Evolutionary conservation across 108 stramenopile genomes (phyloP).

Genomic region (Bacterosira constricta): DNA sequence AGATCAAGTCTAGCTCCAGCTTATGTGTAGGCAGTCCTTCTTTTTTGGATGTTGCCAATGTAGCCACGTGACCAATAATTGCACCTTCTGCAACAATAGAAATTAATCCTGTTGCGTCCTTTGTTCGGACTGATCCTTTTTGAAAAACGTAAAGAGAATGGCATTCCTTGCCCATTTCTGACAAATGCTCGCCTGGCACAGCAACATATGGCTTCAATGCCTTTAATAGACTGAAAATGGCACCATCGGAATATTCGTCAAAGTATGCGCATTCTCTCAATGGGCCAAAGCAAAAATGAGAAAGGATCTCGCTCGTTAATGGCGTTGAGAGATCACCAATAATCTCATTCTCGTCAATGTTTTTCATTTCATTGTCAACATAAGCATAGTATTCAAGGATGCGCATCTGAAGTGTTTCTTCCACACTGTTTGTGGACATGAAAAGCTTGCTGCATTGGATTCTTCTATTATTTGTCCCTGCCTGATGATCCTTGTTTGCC

Average conservation of each 20-base stretch:
- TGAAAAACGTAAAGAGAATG: constrained; percentile 41
- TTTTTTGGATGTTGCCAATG: constrained; percentile 8
- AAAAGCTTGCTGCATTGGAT: constrained; percentile 52
- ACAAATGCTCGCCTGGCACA: constrained; percentile 45
- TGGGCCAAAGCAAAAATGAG: constrained; percentile 45
- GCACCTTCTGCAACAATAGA: constrained; percentile 28
- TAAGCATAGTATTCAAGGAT: constrained; percentile 52
- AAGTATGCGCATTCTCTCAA: constrained; percentile 41
- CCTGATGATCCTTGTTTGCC: constrained; percentile 55
- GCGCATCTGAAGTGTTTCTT: constrained; percentile 7
- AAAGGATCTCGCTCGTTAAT: constrained; percentile 35
- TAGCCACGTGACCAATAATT: constrained; percentile 50
- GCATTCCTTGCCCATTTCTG: constrained; percentile 46
- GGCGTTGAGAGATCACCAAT: constrained; percentile 37
- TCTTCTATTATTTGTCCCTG: constrained; percentile 47
- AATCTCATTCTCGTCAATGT: constrained; percentile 46
- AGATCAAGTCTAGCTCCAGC: constrained; percentile 31
- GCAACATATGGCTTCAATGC: constrained; percentile 45
- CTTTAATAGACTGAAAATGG: constrained; percentile 39
- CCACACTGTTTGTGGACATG: constrained; percentile 36
- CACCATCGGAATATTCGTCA: constrained; percentile 42
- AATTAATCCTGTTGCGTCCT: constrained; percentile 11
- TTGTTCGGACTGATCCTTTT: constrained; percentile 29
- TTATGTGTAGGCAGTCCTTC: constrained; percentile 41
- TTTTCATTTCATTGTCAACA: constrained; percentile 46